A percentile compares a stretch with the other conserved stretches of the same genome.
Evolutionary conservation across 1,139 yeast species (phyloP).

Genomic region (Petasospora rhodanensis): DNA sequence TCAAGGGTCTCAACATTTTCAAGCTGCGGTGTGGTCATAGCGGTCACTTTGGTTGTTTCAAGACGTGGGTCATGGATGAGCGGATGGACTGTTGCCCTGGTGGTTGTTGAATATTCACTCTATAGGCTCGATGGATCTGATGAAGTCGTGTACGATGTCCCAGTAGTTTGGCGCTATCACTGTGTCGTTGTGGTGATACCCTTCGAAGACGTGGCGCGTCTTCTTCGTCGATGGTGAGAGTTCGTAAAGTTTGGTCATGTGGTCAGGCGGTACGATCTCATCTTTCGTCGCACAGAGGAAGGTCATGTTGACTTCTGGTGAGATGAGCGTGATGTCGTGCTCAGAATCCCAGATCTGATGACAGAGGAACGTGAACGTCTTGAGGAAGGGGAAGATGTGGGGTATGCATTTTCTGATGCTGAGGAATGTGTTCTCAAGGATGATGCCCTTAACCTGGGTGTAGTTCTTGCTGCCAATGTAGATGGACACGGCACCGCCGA

Average conservation of each 20-base stretch:
- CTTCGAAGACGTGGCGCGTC: constrained; percentile 45
- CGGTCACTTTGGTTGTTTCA: constrained; percentile 79
- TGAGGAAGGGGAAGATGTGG: constrained; percentile 66
- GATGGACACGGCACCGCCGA: constrained; percentile 94
- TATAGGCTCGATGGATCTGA: constrained; percentile 23
- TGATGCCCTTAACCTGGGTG: constrained; percentile 50
- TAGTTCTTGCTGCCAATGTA: constrained; percentile 65
- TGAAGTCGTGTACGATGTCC: constrained; percentile 59
- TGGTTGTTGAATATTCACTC: constrained; percentile 47
- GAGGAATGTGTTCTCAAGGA: constrained; percentile 84
- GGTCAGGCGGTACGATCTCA: constrained; percentile 88
- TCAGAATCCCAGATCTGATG: constrained; percentile 87
- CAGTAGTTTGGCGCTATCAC: constrained; percentile 70
- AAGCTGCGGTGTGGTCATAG: constrained; percentile 79
- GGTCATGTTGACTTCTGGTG: constrained; percentile 56
- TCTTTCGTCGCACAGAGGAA: constrained; percentile 73
- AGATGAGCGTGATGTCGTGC: constrained; percentile 46
- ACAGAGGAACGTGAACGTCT: constrained; percentile 55
- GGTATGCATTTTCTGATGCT: constrained; percentile 80
- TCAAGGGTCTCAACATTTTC: constrained; percentile 68
- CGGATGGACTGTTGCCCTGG: constrained; percentile 74
- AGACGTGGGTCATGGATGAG: constrained; percentile 69
- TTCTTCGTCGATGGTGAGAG: constrained; percentile 45
- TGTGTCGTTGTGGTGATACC: constrained; percentile 78
- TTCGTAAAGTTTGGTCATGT: constrained; percentile 62